These are phyloP conservation scores for Chaetomium globosum DNA, from an alignment of 2,329 filamentous ascomycete species.

Conservation along the genomic window DNA sequence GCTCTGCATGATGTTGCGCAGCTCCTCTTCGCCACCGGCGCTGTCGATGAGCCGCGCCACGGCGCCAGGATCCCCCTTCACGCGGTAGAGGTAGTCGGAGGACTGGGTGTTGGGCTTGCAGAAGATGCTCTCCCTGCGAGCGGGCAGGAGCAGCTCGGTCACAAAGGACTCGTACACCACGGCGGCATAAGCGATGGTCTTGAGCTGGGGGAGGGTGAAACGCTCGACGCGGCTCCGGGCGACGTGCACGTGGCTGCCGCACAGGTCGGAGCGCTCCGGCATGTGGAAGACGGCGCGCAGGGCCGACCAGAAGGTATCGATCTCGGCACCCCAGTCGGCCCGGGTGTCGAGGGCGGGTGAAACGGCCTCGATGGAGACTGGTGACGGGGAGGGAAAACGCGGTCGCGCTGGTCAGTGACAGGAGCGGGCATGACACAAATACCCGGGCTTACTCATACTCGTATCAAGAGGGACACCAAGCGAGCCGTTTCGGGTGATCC, in stretches of 20 bases:
- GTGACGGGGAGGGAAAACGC: neutral
- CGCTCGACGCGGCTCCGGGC: neutral
- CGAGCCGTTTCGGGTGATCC: neutral
- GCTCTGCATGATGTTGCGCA: neutral
- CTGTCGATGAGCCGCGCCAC: neutral
- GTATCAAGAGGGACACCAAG: neutral
- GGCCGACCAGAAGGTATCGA: constrained; percentile 2
- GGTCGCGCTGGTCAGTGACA: neutral
- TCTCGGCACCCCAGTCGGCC: neutral
- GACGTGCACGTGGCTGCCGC: constrained; percentile 4
- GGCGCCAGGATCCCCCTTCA: neutral
- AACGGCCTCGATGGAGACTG: constrained; percentile 1
- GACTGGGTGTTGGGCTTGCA: neutral
- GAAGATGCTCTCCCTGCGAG: neutral
- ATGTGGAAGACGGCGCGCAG: constrained; percentile 2
- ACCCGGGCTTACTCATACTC: neutral
- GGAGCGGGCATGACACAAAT: neutral
- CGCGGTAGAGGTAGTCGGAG: neutral
- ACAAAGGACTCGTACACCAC: neutral
- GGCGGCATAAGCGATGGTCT: neutral
- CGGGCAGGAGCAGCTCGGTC: neutral
- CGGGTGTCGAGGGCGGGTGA: neutral
- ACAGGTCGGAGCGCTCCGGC: neutral
- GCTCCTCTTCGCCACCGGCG: neutral
- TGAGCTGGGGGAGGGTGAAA: neutral